These are phyloP conservation scores for Achlya hypogyna DNA, from an alignment of 352 stramenopile species.

Conservation along the genomic window DNA sequence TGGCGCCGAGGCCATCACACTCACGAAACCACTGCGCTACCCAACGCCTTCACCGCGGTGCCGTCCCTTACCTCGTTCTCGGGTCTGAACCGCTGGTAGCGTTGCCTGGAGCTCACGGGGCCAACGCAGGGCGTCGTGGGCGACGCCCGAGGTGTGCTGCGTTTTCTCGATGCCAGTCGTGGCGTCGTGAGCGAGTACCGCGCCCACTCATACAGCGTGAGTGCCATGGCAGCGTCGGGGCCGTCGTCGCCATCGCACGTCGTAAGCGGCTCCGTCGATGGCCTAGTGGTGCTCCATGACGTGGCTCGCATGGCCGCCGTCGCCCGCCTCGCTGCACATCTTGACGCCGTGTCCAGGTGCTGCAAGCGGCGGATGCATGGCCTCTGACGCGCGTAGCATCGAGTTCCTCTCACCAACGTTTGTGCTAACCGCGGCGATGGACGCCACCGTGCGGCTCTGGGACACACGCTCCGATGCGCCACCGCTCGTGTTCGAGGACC, in stretches of 20 bases:
- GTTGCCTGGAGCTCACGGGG: neutral
- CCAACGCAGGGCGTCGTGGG: neutral
- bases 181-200: neutral
- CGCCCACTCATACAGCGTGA: conserved; percentile 9
- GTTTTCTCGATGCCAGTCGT: neutral
- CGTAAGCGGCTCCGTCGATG: conserved; percentile 10
- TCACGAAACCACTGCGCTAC: neutral
- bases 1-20: neutral
- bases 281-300: neutral
- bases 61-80: too few relatives aligned
- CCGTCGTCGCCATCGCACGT: neutral
- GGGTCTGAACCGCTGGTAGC: neutral
- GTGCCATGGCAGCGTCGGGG: neutral
- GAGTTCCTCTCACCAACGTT: neutral
- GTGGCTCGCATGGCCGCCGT: too few relatives aligned
- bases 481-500: conserved; percentile 15
- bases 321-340: neutral
- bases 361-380: neutral
- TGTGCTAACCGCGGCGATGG: neutral
- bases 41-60: neutral
- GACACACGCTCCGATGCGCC: neutral
- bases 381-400: neutral
- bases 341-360: conserved; percentile 9
- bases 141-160: neutral
- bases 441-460: conserved; percentile 15